These are phyloP conservation scores for Talaromyces ruber DNA, from an alignment of 495 filamentous ascomycete genomes.

Conservation along the genomic window DNA sequence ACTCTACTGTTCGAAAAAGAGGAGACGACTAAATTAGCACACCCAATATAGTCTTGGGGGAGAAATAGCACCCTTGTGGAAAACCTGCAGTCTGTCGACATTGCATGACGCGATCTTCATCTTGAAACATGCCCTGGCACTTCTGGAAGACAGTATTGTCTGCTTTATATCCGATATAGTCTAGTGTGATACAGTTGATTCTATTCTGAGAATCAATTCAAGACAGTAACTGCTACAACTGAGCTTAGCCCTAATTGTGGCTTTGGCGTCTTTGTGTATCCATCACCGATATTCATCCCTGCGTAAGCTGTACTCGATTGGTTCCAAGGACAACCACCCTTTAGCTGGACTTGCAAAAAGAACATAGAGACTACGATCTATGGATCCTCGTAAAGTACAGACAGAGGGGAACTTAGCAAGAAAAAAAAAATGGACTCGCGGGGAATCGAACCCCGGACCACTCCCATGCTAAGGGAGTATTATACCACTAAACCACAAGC, in stretches of 20 bases:
- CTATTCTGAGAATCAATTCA: background rate
- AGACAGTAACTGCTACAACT: too few relatives aligned
- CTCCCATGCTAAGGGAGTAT: conserved; percentile 40
- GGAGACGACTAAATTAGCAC: background rate
- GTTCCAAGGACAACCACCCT: background rate
- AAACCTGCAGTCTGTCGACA: background rate
- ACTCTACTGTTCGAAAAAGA: background rate
- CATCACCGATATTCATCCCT: background rate
- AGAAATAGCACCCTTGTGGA: background rate
- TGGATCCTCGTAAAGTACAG: background rate
- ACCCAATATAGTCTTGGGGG: background rate
- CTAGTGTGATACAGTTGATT: background rate
- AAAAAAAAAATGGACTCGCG: conserved; percentile 34
- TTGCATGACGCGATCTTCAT: background rate
- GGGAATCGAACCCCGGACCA: conserved; percentile 53
- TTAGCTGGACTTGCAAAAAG: background rate
- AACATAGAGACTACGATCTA: background rate
- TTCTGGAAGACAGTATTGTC: background rate
- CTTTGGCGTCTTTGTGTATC: background rate
- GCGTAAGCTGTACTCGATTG: background rate
- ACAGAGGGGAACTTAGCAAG: conserved; percentile 7
- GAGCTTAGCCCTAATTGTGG: background rate
- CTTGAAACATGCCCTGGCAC: background rate
- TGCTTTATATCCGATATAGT: background rate
- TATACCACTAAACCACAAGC: conserved; percentile 41